Conservation (phyloP, 352 stramenopile genomes). For the Ochromonadaceae sp. region DNA sequence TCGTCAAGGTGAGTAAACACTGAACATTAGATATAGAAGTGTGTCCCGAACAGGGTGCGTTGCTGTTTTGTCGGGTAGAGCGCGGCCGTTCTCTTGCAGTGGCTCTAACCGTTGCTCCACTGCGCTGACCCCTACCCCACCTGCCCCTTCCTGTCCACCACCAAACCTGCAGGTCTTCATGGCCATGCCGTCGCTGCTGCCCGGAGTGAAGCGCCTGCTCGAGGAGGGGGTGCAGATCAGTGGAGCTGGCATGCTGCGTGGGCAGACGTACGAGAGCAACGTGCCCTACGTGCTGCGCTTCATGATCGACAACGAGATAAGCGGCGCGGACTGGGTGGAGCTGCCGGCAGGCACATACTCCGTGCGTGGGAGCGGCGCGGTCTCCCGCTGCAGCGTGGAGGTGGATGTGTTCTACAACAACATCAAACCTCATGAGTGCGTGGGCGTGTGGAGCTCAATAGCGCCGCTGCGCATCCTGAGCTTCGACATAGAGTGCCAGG, state of each 20-base stretch:
- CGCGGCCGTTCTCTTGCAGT: too few species aligned
- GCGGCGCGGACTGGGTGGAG: conserved; percentile 91
- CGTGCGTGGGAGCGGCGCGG: conserved; percentile 49
- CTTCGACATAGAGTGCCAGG: conserved; percentile 99
- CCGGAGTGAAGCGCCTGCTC: conserved; percentile 49
- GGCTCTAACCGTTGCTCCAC: too few species aligned
- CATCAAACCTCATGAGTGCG: conserved; percentile 72
- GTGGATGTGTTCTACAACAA: conserved; percentile 94
- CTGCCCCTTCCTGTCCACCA: background rate
- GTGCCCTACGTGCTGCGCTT: conserved; percentile 96
- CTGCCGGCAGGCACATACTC: conserved; percentile 72
- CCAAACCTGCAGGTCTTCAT: conserved; percentile 62
- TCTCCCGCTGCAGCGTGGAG: conserved; percentile 77
- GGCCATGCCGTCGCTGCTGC: conserved; percentile 81
- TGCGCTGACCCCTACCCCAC: too few species aligned
- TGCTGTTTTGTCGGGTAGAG: too few species aligned
- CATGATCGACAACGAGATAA: conserved; percentile 95
- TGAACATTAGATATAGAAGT: too few species aligned
- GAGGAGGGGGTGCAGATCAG: conserved; percentile 25
- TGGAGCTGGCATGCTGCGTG: conserved; percentile 17
- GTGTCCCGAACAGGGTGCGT: background rate
- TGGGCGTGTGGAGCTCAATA: conserved; percentile 88
- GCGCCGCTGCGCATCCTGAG: conserved; percentile 91
- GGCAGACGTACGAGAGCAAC: conserved; percentile 95
- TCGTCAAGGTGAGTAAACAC: conserved; percentile 24